Evolutionary conservation across 2,329 filamentous ascomycete species (phyloP), one percentile per base, ranked within the genome.

Genomic region (Fusarium tanahbumbuense): DNA sequence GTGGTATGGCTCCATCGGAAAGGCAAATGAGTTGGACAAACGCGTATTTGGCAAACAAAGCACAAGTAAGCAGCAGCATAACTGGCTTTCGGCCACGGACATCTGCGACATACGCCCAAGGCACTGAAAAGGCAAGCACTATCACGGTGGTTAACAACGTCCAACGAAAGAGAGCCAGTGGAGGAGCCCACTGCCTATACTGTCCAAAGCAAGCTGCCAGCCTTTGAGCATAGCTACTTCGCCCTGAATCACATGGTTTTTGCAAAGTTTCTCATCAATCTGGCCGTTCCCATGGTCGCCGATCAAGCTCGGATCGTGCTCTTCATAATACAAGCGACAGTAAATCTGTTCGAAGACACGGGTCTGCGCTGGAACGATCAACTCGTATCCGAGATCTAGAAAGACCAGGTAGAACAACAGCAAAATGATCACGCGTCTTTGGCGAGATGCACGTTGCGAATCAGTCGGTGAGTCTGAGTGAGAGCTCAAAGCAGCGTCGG

Each of bases 141-240:
- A 13, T 5, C 2, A 20, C 15, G 6, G 40, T 42, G 0, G 40
- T 42, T 42, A 42, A 12, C 12, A 20, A 8, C 15, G n/a, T 22
- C 3, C 4, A 42, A 1, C 13, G 20, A 5, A 5, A 42, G 15
- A 11, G 6, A 15, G 5, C 6, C 4, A 2, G 6, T 42, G 8
- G 12, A 22, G 1, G 12, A 42, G 12, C 20, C 22, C 2, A 42
- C 40, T 46, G 44, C 44, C 44, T 23, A 46, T 27, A 18, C 44
- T 10, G 6, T 46, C 44, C 10, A 46, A 46, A 27, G 44, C 44
- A n/a, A 46, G 22, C 44, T 46, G 44, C 44, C 44, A 46, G 22
- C 44, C 44, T 46, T 46, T 46, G 23, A 46, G 44, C 44, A 46
- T 46, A 13, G 44, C 44, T 27, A 46, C 44, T n/a, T 46, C 22